Percentiles rank a stretch among this genome's conserved stretches.
These are phyloP conservation scores for Oryza coarctata DNA, from an alignment of 176 grass and related monocot genomes.

Conservation along the genomic window DNA sequence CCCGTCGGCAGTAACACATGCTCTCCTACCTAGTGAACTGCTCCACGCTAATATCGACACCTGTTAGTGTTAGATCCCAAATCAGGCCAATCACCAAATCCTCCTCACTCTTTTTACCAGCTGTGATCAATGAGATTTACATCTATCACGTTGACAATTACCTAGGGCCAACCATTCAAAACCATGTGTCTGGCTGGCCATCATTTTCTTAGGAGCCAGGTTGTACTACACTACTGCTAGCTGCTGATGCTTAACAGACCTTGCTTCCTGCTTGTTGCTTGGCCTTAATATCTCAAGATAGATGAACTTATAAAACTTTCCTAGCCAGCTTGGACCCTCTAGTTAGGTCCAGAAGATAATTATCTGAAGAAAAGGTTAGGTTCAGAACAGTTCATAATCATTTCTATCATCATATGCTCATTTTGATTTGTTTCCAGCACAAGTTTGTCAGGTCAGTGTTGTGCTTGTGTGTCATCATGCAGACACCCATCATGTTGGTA, in stretches of 20 bases:
- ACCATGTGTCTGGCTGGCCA: not conserved
- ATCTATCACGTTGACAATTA: slow-evolving; percentile 13
- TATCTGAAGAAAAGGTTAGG: too few relatives aligned
- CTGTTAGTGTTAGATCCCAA: not conserved
- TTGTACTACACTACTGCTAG: slow-evolving; percentile 1
- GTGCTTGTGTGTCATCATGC: not conserved
- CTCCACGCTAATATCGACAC: not conserved
- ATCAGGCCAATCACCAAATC: not conserved
- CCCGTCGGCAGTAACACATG: not conserved
- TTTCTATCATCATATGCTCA: too few relatives aligned
- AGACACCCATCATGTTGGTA: not conserved
- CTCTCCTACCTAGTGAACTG: not conserved
- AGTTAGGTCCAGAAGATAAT: too few relatives aligned
- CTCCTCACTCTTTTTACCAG: not conserved
- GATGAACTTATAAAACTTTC: not conserved
- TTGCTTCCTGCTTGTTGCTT: not conserved
- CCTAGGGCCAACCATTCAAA: not conserved
- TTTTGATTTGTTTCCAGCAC: not conserved
- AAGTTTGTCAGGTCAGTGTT: not conserved
- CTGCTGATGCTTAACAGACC: not conserved
- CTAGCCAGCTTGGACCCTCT: not conserved
- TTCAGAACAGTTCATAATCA: not conserved
- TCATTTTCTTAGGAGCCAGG: slow-evolving; percentile 23
- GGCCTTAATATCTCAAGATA: not conserved
- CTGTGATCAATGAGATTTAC: slow-evolving; percentile 2